Conservation (phyloP, 306 rosid genomes). For the Acacia confusa region DNA sequence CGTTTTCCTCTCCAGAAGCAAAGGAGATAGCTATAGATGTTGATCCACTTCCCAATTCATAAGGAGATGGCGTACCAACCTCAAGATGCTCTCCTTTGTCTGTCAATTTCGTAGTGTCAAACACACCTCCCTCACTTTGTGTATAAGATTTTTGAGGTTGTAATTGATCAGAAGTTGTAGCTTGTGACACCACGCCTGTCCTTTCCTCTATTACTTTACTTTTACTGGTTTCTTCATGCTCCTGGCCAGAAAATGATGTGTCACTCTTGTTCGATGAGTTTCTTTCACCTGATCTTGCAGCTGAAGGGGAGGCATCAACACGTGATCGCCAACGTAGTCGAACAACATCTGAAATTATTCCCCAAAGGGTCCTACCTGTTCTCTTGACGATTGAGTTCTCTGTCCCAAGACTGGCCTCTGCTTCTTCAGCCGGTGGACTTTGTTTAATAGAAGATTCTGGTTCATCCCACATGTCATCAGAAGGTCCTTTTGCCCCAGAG, state of each 20-base stretch:
- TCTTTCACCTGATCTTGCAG: conserved; percentile 55
- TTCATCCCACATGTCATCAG: conserved; percentile 83
- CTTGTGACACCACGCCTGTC: conserved; percentile 41
- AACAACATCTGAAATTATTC: conserved; percentile 57
- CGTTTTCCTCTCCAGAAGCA: conserved; percentile 55
- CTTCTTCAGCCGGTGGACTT: conserved; percentile 44
- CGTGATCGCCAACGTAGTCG: conserved; percentile 67
- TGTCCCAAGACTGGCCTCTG: conserved; percentile 38
- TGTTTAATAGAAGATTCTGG: conserved; percentile 45
- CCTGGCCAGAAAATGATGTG: conserved; percentile 71
- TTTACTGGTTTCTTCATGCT: conserved; percentile 58
- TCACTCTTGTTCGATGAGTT: conserved; percentile 67
- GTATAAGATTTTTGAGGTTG: conserved; percentile 31
- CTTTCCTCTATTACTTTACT: conserved; percentile 39
- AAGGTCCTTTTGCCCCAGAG: conserved; percentile 74
- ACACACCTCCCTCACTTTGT: conserved; percentile 45
- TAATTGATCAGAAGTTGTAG: conserved; percentile 43
- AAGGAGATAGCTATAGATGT: conserved; percentile 48
- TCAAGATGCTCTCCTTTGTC: conserved; percentile 50
- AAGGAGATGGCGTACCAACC: conserved; percentile 46
- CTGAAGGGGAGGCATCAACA: conserved; percentile 51
- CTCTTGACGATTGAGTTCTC: conserved; percentile 56
- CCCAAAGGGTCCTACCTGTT: conserved; percentile 81
- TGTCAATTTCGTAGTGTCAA: conserved; percentile 35
- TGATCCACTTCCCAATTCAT: conserved; percentile 46